Percentiles rank a stretch among this genome's conserved stretches.
Conservation (phyloP, 345 rosid species). For the Moricandia arvensis region DNA sequence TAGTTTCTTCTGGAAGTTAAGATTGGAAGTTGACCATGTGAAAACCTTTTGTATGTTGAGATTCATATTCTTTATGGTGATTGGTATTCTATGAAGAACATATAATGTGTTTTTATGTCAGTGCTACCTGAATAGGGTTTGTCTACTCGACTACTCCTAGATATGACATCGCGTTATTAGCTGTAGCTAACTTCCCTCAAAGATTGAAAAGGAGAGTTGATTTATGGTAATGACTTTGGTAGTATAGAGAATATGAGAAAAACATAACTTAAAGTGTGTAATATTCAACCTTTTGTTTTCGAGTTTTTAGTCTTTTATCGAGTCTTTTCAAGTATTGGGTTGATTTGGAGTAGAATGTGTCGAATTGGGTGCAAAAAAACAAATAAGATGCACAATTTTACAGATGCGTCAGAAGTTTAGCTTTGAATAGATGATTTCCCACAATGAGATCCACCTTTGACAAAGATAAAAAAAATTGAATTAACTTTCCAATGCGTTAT, state of each 20-base stretch:
- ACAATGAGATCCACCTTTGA: not conserved
- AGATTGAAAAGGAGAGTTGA: not conserved
- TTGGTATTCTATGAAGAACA: slow-evolving; percentile 1
- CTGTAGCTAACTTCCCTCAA: not conserved
- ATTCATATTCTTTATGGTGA: slow-evolving; percentile 25
- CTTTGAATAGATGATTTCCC: not conserved
- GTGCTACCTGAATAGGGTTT: not conserved
- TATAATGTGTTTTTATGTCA: slow-evolving; percentile 7
- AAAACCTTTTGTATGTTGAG: slow-evolving; percentile 18
- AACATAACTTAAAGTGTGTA: too few relatives aligned
- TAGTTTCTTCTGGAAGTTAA: not conserved
- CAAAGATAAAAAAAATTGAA: too few relatives aligned
- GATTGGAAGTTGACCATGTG: slow-evolving; percentile 5
- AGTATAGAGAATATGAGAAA: not conserved
- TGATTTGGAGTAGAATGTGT: not conserved
- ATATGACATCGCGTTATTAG: not conserved
- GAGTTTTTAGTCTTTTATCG: not conserved
- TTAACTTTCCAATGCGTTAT: too few relatives aligned
- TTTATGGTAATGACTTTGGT: not conserved
- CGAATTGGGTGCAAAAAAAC: not conserved
- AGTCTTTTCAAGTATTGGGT: too few relatives aligned
- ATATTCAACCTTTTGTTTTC: too few relatives aligned
- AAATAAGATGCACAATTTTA: not conserved
- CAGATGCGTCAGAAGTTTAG: not conserved
- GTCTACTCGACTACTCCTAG: not conserved